A percentile compares a stretch with the other conserved stretches of the same genome.
phyloP scores from a whole-genome alignment of 2,329 filamentous ascomycete genomes.

The Anthostomella pinea region DNA sequence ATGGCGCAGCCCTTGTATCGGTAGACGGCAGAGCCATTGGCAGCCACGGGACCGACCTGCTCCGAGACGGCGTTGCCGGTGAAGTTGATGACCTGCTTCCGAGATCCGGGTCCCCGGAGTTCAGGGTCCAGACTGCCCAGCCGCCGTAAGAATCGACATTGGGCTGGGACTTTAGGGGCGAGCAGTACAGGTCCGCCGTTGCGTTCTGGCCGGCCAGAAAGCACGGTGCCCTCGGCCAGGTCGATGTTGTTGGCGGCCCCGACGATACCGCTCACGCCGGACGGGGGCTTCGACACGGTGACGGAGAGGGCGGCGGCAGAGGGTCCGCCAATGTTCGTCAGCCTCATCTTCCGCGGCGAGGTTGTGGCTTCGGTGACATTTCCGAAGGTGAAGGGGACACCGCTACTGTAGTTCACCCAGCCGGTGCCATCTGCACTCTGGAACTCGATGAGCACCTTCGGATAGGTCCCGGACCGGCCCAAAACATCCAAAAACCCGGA shows the following conservation, averaged over 20 bases:
- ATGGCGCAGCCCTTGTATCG: constrained; percentile 54
- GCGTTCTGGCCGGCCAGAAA: constrained; percentile 48
- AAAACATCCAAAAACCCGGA: constrained; percentile 45
- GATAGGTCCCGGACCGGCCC: constrained; percentile 47
- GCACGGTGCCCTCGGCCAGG: constrained; percentile 53
- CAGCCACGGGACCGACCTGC: constrained; percentile 48
- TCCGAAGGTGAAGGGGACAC: constrained; percentile 51
- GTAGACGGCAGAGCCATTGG: constrained; percentile 45
- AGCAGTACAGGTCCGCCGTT: constrained; percentile 52
- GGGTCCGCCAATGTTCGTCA: constrained; percentile 51
- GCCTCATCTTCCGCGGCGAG: constrained; percentile 45
- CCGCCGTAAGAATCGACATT: constrained; percentile 51
- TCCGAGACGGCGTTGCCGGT: constrained; percentile 49
- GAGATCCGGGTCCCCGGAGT: constrained; percentile 51
- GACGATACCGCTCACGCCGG: constrained; percentile 52
- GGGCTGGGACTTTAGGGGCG: constrained; percentile 55
- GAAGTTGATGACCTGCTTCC: constrained; percentile 54
- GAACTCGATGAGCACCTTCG: constrained; percentile 52
- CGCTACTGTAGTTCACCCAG: constrained; percentile 47
- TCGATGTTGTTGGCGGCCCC: constrained; percentile 54
- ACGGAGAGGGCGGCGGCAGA: constrained; percentile 50
- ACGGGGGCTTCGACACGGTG: constrained; percentile 61
- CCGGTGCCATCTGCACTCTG: constrained; percentile 47
- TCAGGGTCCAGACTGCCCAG: constrained; percentile 53
- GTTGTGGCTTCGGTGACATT: constrained; percentile 52